Conservation (phyloP, 169 alveolate genomes). For the Neospora caninum region DNA sequence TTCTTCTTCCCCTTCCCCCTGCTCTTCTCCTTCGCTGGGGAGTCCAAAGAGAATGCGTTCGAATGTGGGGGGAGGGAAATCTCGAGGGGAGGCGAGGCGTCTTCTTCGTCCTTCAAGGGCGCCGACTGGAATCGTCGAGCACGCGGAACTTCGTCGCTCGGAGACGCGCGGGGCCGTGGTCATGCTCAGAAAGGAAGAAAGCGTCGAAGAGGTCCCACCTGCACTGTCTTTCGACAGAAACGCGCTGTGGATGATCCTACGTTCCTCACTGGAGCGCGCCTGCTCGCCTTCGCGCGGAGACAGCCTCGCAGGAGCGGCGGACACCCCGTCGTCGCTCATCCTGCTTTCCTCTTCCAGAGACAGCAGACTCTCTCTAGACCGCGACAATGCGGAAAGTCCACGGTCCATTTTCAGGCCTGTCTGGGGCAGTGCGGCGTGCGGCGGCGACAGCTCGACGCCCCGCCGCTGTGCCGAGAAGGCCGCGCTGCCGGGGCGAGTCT, state of each 20-base stretch:
- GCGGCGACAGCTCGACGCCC: too few species aligned
- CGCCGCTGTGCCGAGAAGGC: too few species aligned
- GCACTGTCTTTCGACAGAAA: background rate
- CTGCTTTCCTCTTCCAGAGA: too few species aligned
- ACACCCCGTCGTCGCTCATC: too few species aligned
- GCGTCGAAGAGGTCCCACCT: background rate
- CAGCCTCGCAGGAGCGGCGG: too few species aligned
- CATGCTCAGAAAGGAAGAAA: background rate
- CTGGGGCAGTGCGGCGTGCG: too few species aligned
- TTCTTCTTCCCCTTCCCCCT: background rate
- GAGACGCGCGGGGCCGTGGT: background rate
- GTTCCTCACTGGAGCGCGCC: background rate
- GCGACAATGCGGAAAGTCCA: too few species aligned
- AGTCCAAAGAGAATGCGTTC: constrained; percentile 56
- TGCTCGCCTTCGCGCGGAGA: too few species aligned
- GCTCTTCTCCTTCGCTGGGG: background rate
- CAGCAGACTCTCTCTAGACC: too few species aligned
- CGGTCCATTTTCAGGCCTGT: too few species aligned
- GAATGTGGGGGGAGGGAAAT: constrained; percentile 60
- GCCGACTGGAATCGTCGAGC: background rate
- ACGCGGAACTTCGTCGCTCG: background rate
- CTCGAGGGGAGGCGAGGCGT: constrained; percentile 46
- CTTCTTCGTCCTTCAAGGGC: background rate
- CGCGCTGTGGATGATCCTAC: background rate
- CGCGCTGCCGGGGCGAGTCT: too few species aligned